A percentile compares a stretch with the other conserved stretches of the same genome.
phyloP scores from a whole-genome alignment of 768 basidiomycete genomes.

The Roridomyces roridus region DNA sequence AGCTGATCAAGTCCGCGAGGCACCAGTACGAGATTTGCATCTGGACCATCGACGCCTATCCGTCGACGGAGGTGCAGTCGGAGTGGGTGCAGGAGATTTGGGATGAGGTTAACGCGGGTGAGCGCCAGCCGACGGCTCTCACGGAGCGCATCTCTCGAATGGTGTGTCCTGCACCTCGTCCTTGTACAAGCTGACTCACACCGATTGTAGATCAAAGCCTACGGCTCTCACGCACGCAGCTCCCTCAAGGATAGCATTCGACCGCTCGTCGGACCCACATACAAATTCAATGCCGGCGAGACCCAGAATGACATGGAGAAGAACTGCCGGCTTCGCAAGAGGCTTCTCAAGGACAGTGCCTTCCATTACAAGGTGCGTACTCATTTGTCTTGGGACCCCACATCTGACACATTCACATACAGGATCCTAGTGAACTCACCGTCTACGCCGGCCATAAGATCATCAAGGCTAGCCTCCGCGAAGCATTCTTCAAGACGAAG shows the following conservation, averaged over 20 bases:
- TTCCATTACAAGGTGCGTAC: constrained; percentile 11
- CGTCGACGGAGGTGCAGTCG: background rate
- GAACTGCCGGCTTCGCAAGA: background rate
- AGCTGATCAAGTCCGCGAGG: background rate
- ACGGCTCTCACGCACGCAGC: constrained; percentile 10
- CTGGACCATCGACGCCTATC: background rate
- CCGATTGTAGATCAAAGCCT: constrained; percentile 1
- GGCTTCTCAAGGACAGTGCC: background rate
- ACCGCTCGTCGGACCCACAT: constrained; percentile 1
- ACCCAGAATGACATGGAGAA: background rate
- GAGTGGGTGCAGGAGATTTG: constrained; percentile 9
- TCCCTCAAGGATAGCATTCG: background rate
- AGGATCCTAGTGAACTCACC: constrained; percentile 1
- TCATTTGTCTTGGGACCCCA: background rate
- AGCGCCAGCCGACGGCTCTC: background rate
- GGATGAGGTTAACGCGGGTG: constrained; percentile 4
- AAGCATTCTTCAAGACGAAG: constrained; percentile 20
- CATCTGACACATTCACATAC: background rate
- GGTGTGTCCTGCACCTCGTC: background rate
- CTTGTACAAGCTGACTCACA: background rate
- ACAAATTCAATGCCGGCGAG: constrained; percentile 1
- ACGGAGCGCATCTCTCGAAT: constrained; percentile 12
- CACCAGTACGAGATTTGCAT: constrained; percentile 7
- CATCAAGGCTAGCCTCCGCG: constrained; percentile 15
- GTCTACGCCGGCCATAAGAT: constrained; percentile 16